Conservation (phyloP, 495 filamentous ascomycete genomes). For the Elasticomyces elasticus region DNA sequence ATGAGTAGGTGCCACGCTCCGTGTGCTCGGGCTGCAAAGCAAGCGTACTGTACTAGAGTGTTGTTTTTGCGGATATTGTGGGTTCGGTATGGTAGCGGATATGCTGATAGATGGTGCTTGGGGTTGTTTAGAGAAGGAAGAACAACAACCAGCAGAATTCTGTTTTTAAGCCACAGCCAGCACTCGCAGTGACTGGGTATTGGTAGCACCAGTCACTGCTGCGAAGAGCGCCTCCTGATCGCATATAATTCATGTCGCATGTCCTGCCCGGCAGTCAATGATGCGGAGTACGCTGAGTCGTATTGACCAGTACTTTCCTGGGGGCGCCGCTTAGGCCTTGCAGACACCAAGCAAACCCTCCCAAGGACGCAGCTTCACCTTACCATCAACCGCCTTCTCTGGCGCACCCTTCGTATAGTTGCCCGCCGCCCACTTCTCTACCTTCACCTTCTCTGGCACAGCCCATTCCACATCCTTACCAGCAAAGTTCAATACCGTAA, state of each 20-base stretch:
- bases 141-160: neutral
- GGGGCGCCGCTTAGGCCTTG: neutral
- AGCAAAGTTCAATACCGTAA: conserved; percentile 38
- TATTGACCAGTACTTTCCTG: neutral
- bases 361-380: conserved; percentile 28
- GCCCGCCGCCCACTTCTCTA: conserved; percentile 34
- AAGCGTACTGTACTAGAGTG: neutral
- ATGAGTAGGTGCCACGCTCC: too few relatives aligned
- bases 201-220: neutral
- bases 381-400: conserved; percentile 21
- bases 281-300: too few relatives aligned
- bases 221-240: neutral
- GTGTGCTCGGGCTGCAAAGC: neutral
- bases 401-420: conserved; percentile 31
- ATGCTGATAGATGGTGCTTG: too few relatives aligned
- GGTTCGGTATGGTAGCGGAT: too few relatives aligned
- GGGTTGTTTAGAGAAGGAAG: too few relatives aligned
- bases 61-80: too few relatives aligned
- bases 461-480: conserved; percentile 33
- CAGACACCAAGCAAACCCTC: conserved; percentile 30
- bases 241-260: too few relatives aligned
- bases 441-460: conserved; percentile 26
- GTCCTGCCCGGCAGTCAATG: too few relatives aligned
- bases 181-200: neutral
- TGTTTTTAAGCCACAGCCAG: neutral